Evolutionary conservation across 805 yeast genomes (phyloP).

Genomic region (Cyberlindnera xylosilytica): DNA sequence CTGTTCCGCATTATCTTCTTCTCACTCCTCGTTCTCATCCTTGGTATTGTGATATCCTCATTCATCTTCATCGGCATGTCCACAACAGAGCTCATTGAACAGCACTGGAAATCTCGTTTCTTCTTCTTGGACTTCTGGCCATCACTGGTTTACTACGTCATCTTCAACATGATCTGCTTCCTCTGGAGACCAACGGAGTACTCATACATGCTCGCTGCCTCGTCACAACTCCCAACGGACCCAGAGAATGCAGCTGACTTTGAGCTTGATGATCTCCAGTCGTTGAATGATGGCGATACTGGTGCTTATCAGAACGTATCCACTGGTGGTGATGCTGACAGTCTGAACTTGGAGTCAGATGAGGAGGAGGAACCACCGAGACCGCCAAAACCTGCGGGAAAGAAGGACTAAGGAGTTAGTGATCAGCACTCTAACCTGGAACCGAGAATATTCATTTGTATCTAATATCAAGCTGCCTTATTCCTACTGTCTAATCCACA

Average conservation of each 20-base stretch:
- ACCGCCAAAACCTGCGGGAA: not conserved
- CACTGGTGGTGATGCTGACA: conserved; percentile 24
- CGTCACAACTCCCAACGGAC: conserved; percentile 86
- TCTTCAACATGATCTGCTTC: conserved; percentile 79
- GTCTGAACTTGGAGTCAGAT: conserved; percentile 24
- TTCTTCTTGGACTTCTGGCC: conserved; percentile 95
- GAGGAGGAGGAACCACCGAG: conserved; percentile 14
- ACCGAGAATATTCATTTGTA: too few relatives aligned
- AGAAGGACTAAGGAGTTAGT: conserved; percentile 2
- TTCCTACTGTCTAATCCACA: too few relatives aligned
- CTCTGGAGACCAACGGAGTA: conserved; percentile 98
- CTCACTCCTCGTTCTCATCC: conserved; percentile 66
- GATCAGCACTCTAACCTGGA: too few relatives aligned
- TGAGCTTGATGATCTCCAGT: conserved; percentile 54
- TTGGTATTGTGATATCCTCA: conserved; percentile 68
- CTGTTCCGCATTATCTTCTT: conserved; percentile 71
- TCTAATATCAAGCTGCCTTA: too few relatives aligned
- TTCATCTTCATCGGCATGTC: conserved; percentile 73
- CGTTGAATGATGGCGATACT: conserved; percentile 34
- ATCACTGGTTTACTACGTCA: conserved; percentile 77
- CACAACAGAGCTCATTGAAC: conserved; percentile 72
- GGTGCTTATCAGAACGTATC: conserved; percentile 25
- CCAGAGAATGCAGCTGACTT: conserved; percentile 67
- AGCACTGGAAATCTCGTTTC: conserved; percentile 89
- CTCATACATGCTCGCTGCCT: conserved; percentile 90